Base-by-base conservation (phyloP, 2,329 filamentous ascomycete species). In the Helminthosporium solani region DNA sequence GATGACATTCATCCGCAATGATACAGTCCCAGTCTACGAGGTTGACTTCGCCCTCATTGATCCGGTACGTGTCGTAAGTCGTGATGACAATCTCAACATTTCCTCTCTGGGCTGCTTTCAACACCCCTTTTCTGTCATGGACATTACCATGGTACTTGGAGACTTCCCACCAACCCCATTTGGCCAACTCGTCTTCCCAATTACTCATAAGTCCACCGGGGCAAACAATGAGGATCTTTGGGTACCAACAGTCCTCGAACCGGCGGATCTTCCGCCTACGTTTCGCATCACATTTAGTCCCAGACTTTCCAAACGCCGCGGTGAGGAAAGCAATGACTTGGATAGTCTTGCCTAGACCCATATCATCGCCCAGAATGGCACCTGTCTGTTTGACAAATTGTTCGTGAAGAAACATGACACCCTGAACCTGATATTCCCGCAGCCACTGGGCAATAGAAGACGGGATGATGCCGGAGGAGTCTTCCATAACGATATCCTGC, bases 341-440 rank as follows among this genome's bases (percentile, higher is more conserved):
- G 2, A 99, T 89, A 0, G 94, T 99, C 71, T 99, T 99, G 0
- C 94, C 94, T 25, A 99, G 72, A 16, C 94, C 94, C 94, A 99
- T 99, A 62, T 99, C 94, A 64, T 99, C 94, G 2, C 92, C 91
- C 0, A 99, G 78, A 18, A 99, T 88, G 1, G 88, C 90, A 1
- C 94, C 94, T 57, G 86, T 86, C 63, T 99, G 94, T 55, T 89
- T 92, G 3, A 96, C 86, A 64, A 97, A 97, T 18, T 88, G 80
- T 49, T 88, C 82, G 65, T 97, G 91, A 7, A 99, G 76, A 60
- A 96, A 97, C 25, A 81, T 79, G 12, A 87, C 88, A 4, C 94
- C 94, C 21, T 87, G 81, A 1, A 97, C 78, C 67, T 99, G 94
- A 61, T 99, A 99, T 53, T 91, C 88, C 49, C 94, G 84, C 39